phyloP scores from a whole-genome alignment of 2,329 filamentous ascomycete genomes.

The Grosmannia huntii region DNA sequence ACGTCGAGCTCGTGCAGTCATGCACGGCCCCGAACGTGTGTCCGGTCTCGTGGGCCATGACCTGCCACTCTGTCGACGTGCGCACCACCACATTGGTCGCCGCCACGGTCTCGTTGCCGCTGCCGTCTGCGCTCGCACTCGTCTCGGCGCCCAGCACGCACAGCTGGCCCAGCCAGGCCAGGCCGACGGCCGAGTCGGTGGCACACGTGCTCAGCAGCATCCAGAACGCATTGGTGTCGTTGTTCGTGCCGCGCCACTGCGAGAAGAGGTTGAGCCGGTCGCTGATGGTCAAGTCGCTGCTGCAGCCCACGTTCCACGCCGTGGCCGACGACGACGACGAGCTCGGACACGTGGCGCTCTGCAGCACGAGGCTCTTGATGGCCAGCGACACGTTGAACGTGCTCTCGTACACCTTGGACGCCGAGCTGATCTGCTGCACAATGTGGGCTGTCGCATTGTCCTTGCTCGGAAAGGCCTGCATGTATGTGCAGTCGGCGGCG shows the following conservation, averaged over 20 bases:
- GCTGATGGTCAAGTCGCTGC: slow-evolving; percentile 49
- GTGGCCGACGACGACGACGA: slow-evolving; percentile 49
- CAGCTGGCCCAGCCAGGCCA: slow-evolving; percentile 86
- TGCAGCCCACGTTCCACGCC: slow-evolving; percentile 76
- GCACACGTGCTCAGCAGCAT: slow-evolving; percentile 73
- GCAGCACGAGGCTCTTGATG: slow-evolving; percentile 73
- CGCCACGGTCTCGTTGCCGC: slow-evolving; percentile 55
- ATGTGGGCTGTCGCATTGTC: slow-evolving; percentile 59
- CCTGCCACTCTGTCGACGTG: slow-evolving; percentile 80
- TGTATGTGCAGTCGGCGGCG: slow-evolving; percentile 88
- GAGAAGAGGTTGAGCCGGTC: slow-evolving; percentile 81
- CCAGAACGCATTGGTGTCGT: slow-evolving; percentile 86
- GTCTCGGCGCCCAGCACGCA: slow-evolving; percentile 50
- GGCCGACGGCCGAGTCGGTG: slow-evolving; percentile 72
- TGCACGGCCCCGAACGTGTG: slow-evolving; percentile 95
- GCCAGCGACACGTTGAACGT: slow-evolving; percentile 93
- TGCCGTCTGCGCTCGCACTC: slow-evolving; percentile 27
- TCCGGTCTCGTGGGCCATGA: slow-evolving; percentile 86
- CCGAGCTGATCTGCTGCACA: slow-evolving; percentile 72
- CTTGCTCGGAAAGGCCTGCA: slow-evolving; percentile 52
- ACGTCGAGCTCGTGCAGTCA: slow-evolving; percentile 66
- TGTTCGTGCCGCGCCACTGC: slow-evolving; percentile 60
- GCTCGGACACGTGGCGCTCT: slow-evolving; percentile 58
- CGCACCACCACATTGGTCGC: slow-evolving; percentile 82
- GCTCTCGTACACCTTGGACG: slow-evolving; percentile 76